Evolutionary conservation across 371 early-diverging fungal species (phyloP).

Genomic region (Mucor indicus): DNA sequence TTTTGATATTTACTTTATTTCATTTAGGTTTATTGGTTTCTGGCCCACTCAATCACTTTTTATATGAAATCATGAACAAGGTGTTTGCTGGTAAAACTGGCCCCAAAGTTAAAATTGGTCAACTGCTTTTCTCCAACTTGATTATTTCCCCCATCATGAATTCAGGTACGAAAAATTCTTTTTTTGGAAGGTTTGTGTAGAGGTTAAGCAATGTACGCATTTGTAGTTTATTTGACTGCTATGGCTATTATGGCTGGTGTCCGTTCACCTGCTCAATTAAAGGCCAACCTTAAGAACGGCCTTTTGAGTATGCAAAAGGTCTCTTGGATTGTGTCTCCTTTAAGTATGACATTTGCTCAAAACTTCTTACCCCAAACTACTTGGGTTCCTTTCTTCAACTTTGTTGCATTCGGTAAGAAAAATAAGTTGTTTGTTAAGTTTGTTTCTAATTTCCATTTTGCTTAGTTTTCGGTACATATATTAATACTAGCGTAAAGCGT

Average conservation of each 20-base stretch:
- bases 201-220: no score
- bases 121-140: constrained; percentile 67
- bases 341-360: constrained; percentile 74
- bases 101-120: constrained; percentile 52
- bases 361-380: constrained; percentile 68
- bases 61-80: constrained; percentile 65
- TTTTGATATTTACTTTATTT: neutral
- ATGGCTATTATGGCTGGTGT: constrained; percentile 82
- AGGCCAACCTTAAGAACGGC: constrained; percentile 53
- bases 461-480: constrained; percentile 74
- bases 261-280: constrained; percentile 49
- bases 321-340: constrained; percentile 79
- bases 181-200: neutral
- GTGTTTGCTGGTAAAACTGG: constrained; percentile 62
- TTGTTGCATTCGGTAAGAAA: constrained; percentile 66
- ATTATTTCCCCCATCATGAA: constrained; percentile 80
- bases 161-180: constrained; percentile 67
- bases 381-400: constrained; percentile 92
- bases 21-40: constrained; percentile 53
- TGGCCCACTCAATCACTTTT: constrained; percentile 70
- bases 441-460: neutral
- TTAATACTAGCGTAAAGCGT: constrained; percentile 76
- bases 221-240: constrained; percentile 72
- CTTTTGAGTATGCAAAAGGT: constrained; percentile 77
- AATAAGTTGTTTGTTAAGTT: neutral